Evolutionary conservation across 352 stramenopile species (phyloP).

Genomic region (Pythium aquatile): DNA sequence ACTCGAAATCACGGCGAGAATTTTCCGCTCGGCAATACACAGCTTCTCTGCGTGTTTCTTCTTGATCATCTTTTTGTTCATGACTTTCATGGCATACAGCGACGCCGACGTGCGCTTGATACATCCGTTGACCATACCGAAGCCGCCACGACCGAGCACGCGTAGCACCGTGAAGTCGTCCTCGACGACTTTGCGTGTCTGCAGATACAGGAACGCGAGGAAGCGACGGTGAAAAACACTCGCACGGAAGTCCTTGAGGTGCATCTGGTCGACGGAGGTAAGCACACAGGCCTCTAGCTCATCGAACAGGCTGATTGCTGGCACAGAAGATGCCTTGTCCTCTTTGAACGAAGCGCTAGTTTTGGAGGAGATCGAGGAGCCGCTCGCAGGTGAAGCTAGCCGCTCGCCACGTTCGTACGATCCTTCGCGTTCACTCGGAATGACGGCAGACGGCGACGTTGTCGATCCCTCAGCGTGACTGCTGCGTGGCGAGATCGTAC

Average conservation of each 20-base stretch:
- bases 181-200: constrained; percentile 88
- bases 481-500: constrained; percentile 25
- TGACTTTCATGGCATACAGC: constrained; percentile 86
- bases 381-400: not conserved
- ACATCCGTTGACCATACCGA: constrained; percentile 96
- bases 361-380: not conserved
- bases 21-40: constrained; percentile 73
- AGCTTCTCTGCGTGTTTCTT: constrained; percentile 91
- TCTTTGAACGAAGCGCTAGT: constrained; percentile 8
- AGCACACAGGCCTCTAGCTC: constrained; percentile 74
- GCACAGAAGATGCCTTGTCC: constrained; percentile 27
- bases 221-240: constrained; percentile 82
- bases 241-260: constrained; percentile 74
- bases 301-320: constrained; percentile 53
- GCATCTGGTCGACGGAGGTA: constrained; percentile 58
- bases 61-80: constrained; percentile 89
- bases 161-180: constrained; percentile 96
- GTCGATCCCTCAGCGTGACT: constrained; percentile 16
- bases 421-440: constrained; percentile 14
- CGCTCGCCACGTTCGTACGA: constrained; percentile 8
- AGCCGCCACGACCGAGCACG: constrained; percentile 94
- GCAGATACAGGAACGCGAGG: constrained; percentile 90
- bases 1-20: constrained; percentile 68
- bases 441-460: constrained; percentile 10
- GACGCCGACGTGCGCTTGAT: constrained; percentile 92